Conservation (phyloP, 148 eudicot genomes). For the Amaranthus hypochondriacus region DNA sequence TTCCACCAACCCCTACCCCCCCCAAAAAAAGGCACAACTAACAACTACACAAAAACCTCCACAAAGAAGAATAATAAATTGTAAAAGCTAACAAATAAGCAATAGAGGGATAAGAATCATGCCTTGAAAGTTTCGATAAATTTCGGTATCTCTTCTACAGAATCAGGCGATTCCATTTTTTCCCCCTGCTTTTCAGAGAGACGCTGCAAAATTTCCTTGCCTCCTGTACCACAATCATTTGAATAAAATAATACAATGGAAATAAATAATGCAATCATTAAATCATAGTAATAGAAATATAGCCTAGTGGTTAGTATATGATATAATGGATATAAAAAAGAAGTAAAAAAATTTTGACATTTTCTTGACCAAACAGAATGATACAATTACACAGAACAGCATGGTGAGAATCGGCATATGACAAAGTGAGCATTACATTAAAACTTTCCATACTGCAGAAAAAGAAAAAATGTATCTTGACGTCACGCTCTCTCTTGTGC, state of each 20-base stretch:
- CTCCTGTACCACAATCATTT: conserved; percentile 55
- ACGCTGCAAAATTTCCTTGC: conserved; percentile 74
- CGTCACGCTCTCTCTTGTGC: too few relatives aligned
- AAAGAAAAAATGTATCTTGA: too few relatives aligned
- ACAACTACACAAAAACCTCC: neutral
- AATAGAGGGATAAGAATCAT: conserved; percentile 11
- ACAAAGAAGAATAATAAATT: neutral
- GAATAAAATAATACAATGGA: neutral
- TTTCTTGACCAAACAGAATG: too few relatives aligned
- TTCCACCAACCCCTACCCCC: neutral
- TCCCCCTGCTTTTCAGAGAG: conserved; percentile 88
- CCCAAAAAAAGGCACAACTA: neutral
- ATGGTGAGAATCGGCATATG: too few relatives aligned
- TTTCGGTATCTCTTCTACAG: conserved; percentile 73
- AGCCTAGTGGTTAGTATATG: neutral
- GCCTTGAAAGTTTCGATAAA: conserved; percentile 65
- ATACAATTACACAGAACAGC: too few relatives aligned
- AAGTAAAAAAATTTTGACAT: too few relatives aligned
- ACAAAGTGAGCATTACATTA: too few relatives aligned
- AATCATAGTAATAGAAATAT: neutral
- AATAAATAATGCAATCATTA: neutral
- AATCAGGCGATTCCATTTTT: conserved; percentile 73
- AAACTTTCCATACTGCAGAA: too few relatives aligned
- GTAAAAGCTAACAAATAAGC: neutral
- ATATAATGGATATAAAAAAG: too few relatives aligned